These are phyloP conservation scores for Allomyces javanicus DNA, from an alignment of 192 early-diverging fungal species.

Conservation along the genomic window DNA sequence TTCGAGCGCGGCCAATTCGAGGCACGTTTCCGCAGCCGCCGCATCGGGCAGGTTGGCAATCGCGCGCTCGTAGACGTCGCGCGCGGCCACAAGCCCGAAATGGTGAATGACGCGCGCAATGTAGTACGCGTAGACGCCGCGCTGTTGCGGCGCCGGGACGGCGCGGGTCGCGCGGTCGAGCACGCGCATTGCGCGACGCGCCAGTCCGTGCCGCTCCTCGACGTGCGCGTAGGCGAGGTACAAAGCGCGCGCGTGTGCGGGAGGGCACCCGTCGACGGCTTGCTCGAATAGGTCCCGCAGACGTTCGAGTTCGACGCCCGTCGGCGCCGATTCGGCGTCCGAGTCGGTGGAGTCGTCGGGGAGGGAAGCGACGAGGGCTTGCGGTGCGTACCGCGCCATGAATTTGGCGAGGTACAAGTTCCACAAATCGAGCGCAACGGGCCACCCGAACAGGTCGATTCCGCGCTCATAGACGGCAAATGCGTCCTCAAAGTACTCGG, in stretches of 20 bases:
- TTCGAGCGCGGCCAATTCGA: conserved; percentile 74
- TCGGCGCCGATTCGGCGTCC: neutral
- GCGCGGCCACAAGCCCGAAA: conserved; percentile 68
- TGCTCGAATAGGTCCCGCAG: conserved; percentile 90
- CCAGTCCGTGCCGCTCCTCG: conserved; percentile 80
- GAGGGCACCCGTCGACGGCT: conserved; percentile 65
- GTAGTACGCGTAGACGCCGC: too few species aligned
- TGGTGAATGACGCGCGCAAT: too few species aligned
- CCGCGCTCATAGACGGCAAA: conserved; percentile 93
- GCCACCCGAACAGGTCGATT: conserved; percentile 87
- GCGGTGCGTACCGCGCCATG: conserved; percentile 43
- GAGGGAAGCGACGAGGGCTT: neutral
- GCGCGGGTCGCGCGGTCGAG: conserved; percentile 78
- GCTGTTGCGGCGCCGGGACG: conserved; percentile 19
- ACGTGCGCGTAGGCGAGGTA: conserved; percentile 78
- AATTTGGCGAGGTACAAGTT: conserved; percentile 82
- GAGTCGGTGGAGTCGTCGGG: neutral
- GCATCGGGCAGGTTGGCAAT: conserved; percentile 67
- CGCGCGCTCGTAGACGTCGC: conserved; percentile 86
- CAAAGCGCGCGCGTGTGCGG: conserved; percentile 64
- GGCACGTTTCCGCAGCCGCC: conserved; percentile 50
- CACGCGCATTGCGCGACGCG: conserved; percentile 78
- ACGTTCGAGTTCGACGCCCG: conserved; percentile 51
- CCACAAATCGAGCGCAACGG: conserved; percentile 95
- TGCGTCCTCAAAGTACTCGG: conserved; percentile 81